phyloP scores from a whole-genome alignment of 352 stramenopile genomes.

The Pelagophyceae sp. region DNA sequence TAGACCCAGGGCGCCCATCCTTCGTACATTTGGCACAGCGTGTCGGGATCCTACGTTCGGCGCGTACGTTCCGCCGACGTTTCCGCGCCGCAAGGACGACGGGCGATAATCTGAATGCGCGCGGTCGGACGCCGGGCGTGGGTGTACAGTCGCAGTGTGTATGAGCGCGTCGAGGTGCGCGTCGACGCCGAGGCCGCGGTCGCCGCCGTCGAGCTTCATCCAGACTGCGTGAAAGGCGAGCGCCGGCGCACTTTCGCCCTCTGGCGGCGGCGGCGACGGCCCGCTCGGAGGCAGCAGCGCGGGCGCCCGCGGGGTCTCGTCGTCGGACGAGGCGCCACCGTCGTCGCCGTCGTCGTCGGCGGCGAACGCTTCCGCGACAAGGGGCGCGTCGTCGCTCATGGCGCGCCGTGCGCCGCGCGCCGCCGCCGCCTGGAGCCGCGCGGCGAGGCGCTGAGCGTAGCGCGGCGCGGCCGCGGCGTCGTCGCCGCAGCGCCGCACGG shows the following conservation, averaged over 20 bases:
- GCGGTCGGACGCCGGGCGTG: too few species aligned
- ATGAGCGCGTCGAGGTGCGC: constrained; percentile 1
- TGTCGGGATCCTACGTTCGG: constrained; percentile 13
- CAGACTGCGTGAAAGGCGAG: neutral
- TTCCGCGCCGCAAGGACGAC: too few species aligned
- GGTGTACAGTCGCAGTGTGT: constrained; percentile 13
- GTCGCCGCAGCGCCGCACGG: neutral
- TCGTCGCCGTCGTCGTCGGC: neutral
- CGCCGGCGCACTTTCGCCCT: neutral
- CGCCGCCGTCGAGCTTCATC: neutral
- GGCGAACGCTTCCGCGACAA: neutral
- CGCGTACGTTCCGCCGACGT: too few species aligned
- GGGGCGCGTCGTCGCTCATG: neutral
- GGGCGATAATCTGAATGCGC: too few species aligned
- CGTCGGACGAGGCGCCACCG: neutral
- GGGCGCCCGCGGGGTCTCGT: neutral
- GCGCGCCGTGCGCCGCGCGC: neutral
- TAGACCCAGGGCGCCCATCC: constrained; percentile 23
- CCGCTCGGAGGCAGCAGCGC: neutral
- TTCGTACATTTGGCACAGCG: constrained; percentile 23
- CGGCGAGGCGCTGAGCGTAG: neutral
- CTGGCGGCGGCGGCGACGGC: neutral
- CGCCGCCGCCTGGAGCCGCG: neutral
- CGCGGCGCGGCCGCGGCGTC: neutral
- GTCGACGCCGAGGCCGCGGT: neutral